Evolutionary conservation across 1,284 basidiomycete species (phyloP), one percentile per base, ranked within the genome.

Genomic region (Fistulinella cinereoalba): DNA sequence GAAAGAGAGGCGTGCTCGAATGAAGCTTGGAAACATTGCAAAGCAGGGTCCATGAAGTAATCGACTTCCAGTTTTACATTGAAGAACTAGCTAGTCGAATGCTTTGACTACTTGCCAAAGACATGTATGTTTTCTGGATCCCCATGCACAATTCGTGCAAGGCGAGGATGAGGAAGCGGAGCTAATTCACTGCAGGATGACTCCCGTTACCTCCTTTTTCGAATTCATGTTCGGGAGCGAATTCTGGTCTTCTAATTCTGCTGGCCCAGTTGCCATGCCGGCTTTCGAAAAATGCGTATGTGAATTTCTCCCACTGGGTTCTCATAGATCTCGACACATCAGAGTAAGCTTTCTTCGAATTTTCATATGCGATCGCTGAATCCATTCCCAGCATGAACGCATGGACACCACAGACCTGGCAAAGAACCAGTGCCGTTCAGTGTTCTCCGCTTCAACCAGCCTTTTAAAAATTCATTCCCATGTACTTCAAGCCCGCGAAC

Each of bases 271-370:
- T 22, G 0, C 36, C 28, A n/a, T 28, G 33, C 12, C 3, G 28
- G 4, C 24, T 4, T 0, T 57, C 49, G 11, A 2, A 44, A 25
- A 11, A 55, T 19, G 53, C 44, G 0, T 53, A 43, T 29, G 0
- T 54, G 3, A 56, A 54, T 19, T 51, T 57, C 15, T 57, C 42
- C 1, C 51, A 59, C 16, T 48, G 52, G 46, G 8, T 46, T 13
- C 40, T 24, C 23, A 56, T 58, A 54, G 45, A 37, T 2, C 3
- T 4, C 4, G 38, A 37, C 24, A 31, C 48, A 6, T 44, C 41
- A 15, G 24, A 33, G 8, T 22, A 27, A 6, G 37, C 24, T 10
- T 29, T 12, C 9, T 15, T 22, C 2, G 39, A 37, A 23, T n/a
- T 41, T 12, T 2, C 4, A 46, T 58, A 6, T 19, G 38, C 46